Percentiles rank a stretch among this genome's conserved stretches.
Conservation (phyloP, 441 rosid genomes). For the Euphorbia neoarborescens region DNA sequence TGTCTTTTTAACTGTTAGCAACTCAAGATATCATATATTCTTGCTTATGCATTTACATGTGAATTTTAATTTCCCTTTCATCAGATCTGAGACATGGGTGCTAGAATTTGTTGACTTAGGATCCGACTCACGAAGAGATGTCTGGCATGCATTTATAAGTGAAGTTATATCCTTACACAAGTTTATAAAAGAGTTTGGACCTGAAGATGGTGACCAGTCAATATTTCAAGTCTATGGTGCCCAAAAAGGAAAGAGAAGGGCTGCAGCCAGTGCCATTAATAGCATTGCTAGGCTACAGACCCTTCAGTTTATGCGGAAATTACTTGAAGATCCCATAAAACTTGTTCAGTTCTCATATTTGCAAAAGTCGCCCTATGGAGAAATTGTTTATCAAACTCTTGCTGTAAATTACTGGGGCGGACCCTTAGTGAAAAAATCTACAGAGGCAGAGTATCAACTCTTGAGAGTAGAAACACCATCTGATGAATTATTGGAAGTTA, state of each 20-base stretch:
- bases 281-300: constrained; percentile 84
- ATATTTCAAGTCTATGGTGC: constrained; percentile 64
- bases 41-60: not conserved
- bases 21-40: not conserved
- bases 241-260: constrained; percentile 72
- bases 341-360: constrained; percentile 79
- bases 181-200: constrained; percentile 68
- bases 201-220: constrained; percentile 50
- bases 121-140: constrained; percentile 87
- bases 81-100: constrained; percentile 70
- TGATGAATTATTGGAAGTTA: constrained; percentile 39
- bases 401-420: constrained; percentile 92
- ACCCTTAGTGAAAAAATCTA: constrained; percentile 49
- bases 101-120: constrained; percentile 97
- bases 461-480: constrained; percentile 28
- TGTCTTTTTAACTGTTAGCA: not conserved
- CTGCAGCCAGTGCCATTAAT: constrained; percentile 51
- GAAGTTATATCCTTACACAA: constrained; percentile 78
- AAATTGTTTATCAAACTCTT: constrained; percentile 67
- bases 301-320: constrained; percentile 69
- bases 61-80: constrained; percentile 16
- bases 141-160: constrained; percentile 76
- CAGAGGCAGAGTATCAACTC: constrained; percentile 34
- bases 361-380: constrained; percentile 67
- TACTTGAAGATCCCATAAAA: constrained; percentile 82